These are phyloP conservation scores for Pugionium cornutum DNA, from an alignment of 345 rosid genomes.

Conservation along the genomic window DNA sequence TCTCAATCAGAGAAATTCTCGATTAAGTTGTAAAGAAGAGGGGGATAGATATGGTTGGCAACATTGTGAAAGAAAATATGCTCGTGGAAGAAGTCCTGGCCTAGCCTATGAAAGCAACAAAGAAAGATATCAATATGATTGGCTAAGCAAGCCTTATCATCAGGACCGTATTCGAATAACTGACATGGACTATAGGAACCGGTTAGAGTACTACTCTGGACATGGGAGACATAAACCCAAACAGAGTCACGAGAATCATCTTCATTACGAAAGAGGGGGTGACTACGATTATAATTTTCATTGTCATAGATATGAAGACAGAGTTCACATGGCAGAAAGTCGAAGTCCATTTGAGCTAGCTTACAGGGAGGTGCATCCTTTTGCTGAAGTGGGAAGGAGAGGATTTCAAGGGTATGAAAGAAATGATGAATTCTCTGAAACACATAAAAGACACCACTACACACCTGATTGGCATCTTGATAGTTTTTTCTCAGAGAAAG, in stretches of 20 bases:
- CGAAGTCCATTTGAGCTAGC: constrained; percentile 35
- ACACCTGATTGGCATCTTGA: constrained; percentile 41
- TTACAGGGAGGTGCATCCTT: constrained; percentile 37
- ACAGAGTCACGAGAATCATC: constrained; percentile 37
- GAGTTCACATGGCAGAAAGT: constrained; percentile 33
- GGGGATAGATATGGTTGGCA: constrained; percentile 36
- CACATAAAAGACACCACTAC: constrained; percentile 41
- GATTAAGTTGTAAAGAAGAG: constrained; percentile 36
- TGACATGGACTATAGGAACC: constrained; percentile 37
- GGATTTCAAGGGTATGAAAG: constrained; percentile 38
- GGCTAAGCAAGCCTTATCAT: constrained; percentile 27
- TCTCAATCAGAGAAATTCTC: constrained; percentile 28
- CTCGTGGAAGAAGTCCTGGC: constrained; percentile 34
- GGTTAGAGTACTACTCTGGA: constrained; percentile 34
- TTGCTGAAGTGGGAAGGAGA: constrained; percentile 38
- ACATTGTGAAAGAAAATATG: constrained; percentile 36
- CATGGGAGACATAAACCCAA: constrained; percentile 31
- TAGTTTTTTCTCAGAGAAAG: constrained; percentile 37
- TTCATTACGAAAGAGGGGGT: constrained; percentile 35
- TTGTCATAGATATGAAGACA: constrained; percentile 36
- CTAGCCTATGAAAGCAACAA: constrained; percentile 35
- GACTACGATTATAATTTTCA: constrained; percentile 33
- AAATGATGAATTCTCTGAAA: constrained; percentile 35
- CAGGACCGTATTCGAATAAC: constrained; percentile 35
- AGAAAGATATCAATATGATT: constrained; percentile 32